Conservation (phyloP, 2,329 filamentous ascomycete species). For the Anisogramma anomala region DNA sequence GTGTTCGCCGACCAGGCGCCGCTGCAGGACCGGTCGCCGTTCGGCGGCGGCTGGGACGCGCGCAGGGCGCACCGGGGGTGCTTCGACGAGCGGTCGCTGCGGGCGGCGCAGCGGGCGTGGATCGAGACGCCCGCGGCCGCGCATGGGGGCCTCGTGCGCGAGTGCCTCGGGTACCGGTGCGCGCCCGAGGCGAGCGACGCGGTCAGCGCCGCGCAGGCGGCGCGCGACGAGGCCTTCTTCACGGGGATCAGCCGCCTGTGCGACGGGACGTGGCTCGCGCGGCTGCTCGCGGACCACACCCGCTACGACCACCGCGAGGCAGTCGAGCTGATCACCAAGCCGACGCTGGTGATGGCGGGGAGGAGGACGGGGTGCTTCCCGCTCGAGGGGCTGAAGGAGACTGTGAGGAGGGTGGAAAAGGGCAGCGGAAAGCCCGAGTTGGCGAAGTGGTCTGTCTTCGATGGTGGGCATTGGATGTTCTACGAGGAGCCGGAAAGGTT, state of each 20-base stretch:
- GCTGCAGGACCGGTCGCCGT: conserved; percentile 26
- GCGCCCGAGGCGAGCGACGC: conserved; percentile 18
- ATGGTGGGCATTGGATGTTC: conserved; percentile 30
- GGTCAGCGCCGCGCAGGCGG: conserved; percentile 17
- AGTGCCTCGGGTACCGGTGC: conserved; percentile 27
- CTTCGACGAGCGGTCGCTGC: conserved; percentile 28
- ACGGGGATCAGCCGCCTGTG: conserved; percentile 23
- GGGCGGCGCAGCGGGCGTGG: conserved; percentile 22
- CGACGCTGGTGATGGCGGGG: conserved; percentile 27
- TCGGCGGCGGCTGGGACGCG: conserved; percentile 24
- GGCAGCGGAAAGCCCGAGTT: conserved; percentile 14
- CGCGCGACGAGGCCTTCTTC: conserved; percentile 26
- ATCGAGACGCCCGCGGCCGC: conserved; percentile 17
- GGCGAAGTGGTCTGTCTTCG: conserved; percentile 23
- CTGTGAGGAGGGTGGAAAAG: conserved; percentile 20
- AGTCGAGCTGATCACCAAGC: conserved; percentile 23
- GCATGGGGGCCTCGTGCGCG: conserved; percentile 22
- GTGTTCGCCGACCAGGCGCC: conserved; percentile 31
- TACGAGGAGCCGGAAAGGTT: conserved; percentile 29
- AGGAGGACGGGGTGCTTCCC: conserved; percentile 28
- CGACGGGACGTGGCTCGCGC: conserved; percentile 27
- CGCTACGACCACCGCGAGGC: conserved; percentile 32
- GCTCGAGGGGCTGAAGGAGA: conserved; percentile 28
- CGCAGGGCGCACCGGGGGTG: conserved; percentile 24
- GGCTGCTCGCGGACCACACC: conserved; percentile 28